Conservation (phyloP, 1,284 basidiomycete genomes). For the Leccinum griseonigrum region DNA sequence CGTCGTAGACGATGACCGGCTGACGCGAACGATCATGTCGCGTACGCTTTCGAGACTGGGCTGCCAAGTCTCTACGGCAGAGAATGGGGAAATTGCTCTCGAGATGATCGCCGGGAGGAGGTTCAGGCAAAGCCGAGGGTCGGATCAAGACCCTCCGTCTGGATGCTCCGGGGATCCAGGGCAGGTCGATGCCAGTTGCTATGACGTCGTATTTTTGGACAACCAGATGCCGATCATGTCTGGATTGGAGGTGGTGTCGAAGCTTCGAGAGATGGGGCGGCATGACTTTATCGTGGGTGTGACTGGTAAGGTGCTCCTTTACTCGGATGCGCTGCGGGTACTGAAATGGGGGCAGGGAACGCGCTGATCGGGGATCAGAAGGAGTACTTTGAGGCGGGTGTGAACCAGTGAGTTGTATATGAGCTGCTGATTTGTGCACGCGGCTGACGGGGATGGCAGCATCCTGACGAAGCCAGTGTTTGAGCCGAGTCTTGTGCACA, state of each 20-base stretch:
- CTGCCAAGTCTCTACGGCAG: constrained; percentile 77
- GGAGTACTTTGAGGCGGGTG: constrained; percentile 76
- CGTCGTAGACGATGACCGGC: constrained; percentile 76
- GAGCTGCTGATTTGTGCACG: constrained; percentile 1
- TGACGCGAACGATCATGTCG: constrained; percentile 83
- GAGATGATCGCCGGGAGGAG: constrained; percentile 60
- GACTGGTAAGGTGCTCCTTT: constrained; percentile 46
- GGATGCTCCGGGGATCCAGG: not conserved
- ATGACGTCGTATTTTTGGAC: constrained; percentile 78
- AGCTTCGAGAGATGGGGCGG: constrained; percentile 64
- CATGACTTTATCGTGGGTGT: constrained; percentile 78
- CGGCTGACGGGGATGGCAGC: constrained; percentile 30
- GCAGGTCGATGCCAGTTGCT: constrained; percentile 29
- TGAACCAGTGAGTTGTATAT: constrained; percentile 57
- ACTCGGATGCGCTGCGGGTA: not conserved
- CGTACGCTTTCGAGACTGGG: constrained; percentile 78
- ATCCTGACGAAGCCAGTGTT: constrained; percentile 70
- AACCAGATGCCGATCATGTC: constrained; percentile 87
- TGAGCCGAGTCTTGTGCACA: constrained; percentile 54
- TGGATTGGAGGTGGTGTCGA: constrained; percentile 69
- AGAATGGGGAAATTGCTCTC: constrained; percentile 82
- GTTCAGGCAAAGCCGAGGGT: not conserved
- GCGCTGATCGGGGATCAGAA: constrained; percentile 66
- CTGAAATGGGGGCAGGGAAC: constrained; percentile 47
- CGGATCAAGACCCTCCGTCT: not conserved